phyloP scores from a whole-genome alignment of 2,329 filamentous ascomycete genomes.

The Monosporascus sp. region DNA sequence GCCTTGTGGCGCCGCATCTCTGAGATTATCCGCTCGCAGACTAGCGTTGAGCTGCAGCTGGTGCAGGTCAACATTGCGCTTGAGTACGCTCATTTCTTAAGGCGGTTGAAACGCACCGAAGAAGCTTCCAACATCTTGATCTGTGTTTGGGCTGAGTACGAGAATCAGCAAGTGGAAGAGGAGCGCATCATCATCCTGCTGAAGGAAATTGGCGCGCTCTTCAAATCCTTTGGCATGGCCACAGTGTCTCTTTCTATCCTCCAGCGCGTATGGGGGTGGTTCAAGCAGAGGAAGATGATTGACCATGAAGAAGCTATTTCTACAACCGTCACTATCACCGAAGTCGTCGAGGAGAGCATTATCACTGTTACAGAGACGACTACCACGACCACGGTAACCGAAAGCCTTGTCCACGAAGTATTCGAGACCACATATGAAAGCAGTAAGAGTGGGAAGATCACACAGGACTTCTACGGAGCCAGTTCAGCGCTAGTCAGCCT shows the following conservation, averaged over 20 bases:
- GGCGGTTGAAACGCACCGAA: slow-evolving; percentile 24
- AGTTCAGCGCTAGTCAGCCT: slow-evolving; percentile 30
- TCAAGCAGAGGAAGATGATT: slow-evolving; percentile 28
- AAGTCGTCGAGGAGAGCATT: slow-evolving; percentile 35
- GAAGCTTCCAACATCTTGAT: slow-evolving; percentile 36
- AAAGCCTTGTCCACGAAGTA: slow-evolving; percentile 30
- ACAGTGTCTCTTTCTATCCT: slow-evolving; percentile 30
- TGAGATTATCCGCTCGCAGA: slow-evolving; percentile 23
- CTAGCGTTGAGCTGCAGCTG: slow-evolving; percentile 29
- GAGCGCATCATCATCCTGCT: slow-evolving; percentile 30
- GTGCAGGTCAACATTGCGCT: slow-evolving; percentile 34
- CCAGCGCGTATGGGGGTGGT: slow-evolving; percentile 34
- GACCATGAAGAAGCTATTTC: slow-evolving; percentile 28
- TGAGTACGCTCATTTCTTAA: slow-evolving; percentile 32
- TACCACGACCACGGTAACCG: slow-evolving; percentile 29
- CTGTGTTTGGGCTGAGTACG: slow-evolving; percentile 36
- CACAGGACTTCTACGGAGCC: slow-evolving; percentile 30
- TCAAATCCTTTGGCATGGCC: slow-evolving; percentile 29
- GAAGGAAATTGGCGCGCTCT: slow-evolving; percentile 29
- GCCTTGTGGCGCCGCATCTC: slow-evolving; percentile 35
- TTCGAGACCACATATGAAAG: slow-evolving; percentile 31
- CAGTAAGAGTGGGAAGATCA: slow-evolving; percentile 29
- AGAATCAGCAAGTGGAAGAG: slow-evolving; percentile 28
- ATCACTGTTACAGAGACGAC: slow-evolving; percentile 28
- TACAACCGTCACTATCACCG: slow-evolving; percentile 32